A percentile compares a stretch with the other conserved stretches of the same genome.
Conservation (phyloP, 495 filamentous ascomycete genomes). For the Aspergillus ellipticus region DNA sequence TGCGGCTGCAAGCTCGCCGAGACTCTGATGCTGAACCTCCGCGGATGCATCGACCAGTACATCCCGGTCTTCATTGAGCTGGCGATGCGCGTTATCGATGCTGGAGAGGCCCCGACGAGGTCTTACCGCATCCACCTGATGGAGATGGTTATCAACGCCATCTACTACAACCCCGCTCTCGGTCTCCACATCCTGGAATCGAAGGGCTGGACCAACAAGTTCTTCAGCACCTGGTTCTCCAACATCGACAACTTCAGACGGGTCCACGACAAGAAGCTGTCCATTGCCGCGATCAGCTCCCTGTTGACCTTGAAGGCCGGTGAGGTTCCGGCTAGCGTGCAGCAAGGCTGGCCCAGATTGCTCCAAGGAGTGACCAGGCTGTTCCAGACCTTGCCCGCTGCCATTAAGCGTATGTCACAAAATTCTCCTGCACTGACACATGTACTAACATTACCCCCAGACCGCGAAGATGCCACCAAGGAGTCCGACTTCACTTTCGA, state of each 20-base stretch:
- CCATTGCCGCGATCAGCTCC: constrained; percentile 85
- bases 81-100: constrained; percentile 76
- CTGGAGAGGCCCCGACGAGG: constrained; percentile 69
- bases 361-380: constrained; percentile 85
- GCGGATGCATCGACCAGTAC: constrained; percentile 82
- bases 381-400: constrained; percentile 86
- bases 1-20: constrained; percentile 99
- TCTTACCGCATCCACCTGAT: constrained; percentile 92
- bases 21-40: constrained; percentile 91
- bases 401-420: constrained; percentile 66
- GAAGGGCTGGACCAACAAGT: constrained; percentile 98
- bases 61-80: constrained; percentile 83
- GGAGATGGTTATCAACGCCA: constrained; percentile 98
- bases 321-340: constrained; percentile 81
- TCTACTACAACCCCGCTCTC: constrained; percentile 90
- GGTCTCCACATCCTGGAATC: constrained; percentile 78
- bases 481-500: constrained; percentile 78
- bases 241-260: constrained; percentile 90
- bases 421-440: constrained; percentile 14
- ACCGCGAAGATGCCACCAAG: constrained; percentile 88
- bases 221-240: constrained; percentile 96
- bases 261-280: constrained; percentile 97
- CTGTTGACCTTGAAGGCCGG: constrained; percentile 72
- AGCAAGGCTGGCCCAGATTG: constrained; percentile 94
- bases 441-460: constrained; percentile 28